Percentiles rank a stretch among this genome's conserved stretches.
Conservation (phyloP, 176 grass and related monocot genomes). For the Bromus sterilis region DNA sequence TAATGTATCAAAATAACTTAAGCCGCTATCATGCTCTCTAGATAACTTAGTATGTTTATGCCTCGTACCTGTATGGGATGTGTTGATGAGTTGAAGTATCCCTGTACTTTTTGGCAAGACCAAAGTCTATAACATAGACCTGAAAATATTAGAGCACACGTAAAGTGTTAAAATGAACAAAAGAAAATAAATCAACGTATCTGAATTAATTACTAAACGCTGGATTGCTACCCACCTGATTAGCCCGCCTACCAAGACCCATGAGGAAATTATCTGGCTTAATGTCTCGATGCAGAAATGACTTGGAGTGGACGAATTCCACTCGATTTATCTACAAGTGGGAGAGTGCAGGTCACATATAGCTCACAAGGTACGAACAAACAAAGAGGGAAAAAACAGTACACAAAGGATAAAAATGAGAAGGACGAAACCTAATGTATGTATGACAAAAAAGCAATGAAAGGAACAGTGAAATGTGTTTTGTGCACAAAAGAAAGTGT, state of each 20-base stretch:
- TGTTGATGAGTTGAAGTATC: constrained; percentile 89
- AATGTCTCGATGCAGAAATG: constrained; percentile 94
- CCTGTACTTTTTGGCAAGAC: constrained; percentile 93
- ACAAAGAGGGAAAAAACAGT: not conserved
- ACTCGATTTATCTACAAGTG: constrained; percentile 79
- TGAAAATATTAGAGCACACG: constrained; percentile 13
- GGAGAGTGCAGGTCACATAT: not conserved
- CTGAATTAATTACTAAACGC: not conserved
- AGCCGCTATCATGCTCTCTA: not conserved
- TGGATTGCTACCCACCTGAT: constrained; percentile 47
- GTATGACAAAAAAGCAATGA: not conserved
- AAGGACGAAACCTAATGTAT: not conserved
- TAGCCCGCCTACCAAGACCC: constrained; percentile 88
- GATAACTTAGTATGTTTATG: not conserved
- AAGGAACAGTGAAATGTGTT: not conserved
- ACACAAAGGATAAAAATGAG: not conserved
- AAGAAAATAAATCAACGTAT: constrained; percentile 2
- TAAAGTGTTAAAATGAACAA: constrained; percentile 12
- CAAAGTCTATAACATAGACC: constrained; percentile 98
- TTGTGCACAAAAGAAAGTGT: not conserved
- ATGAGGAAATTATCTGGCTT: constrained; percentile 99
- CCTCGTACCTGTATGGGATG: constrained; percentile 75
- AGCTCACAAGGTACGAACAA: not conserved
- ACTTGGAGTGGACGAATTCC: constrained; percentile 93
- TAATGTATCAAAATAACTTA: not conserved